Base-by-base conservation (phyloP, 768 basidiomycete species). In the Hericium erinaceus region DNA sequence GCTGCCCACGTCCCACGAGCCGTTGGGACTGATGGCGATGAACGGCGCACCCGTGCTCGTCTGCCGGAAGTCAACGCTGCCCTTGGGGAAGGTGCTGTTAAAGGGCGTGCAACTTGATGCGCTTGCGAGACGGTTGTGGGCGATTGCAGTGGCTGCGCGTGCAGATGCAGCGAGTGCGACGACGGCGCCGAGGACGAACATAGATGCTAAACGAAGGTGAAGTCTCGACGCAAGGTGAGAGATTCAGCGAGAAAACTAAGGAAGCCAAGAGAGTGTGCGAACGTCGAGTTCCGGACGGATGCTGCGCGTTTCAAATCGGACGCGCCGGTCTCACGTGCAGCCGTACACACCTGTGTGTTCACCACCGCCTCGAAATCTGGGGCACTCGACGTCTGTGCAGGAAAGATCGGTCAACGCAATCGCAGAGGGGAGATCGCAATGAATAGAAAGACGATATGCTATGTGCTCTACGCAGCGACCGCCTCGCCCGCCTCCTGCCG, bases 1-100 rank as follows among this genome's bases (percentile, higher is more conserved):
- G 12, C 57, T 50, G 16, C 46, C 58, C 4, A 61, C 60, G 9
- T 58, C 48, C 57, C 72, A 75, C 7, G 74, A 70, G 12, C 60
- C 64, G 20, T 54, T 20, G 1, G 69, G 68, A 53, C 70, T 71
- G 15, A 71, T 63, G 9, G 68, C 65, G 16, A 65, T 57, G 57
- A 74, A 72, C 4, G 60, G 62, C 10, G 67, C 40, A 22, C n/a
- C 44, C 3, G 44, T 33, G 33, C 33, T 33, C 33, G 33, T 33
- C 33, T 24, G 46, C 33, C 38, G 7, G 60, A 60, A 11, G 38
- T 55, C 61, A 20, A 65, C 57, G 16, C 65, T 58, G 12, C 58
- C 52, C 2, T 41, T 12, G 26, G 60, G 41, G 54, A 73, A 69
- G 24, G 58, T 58, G 10, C 65, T 69, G 39, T 60, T 58, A 28